These are phyloP conservation scores for Hyphodiscus hymeniophilus DNA, from an alignment of 495 filamentous ascomycete genomes.

Conservation along the genomic window DNA sequence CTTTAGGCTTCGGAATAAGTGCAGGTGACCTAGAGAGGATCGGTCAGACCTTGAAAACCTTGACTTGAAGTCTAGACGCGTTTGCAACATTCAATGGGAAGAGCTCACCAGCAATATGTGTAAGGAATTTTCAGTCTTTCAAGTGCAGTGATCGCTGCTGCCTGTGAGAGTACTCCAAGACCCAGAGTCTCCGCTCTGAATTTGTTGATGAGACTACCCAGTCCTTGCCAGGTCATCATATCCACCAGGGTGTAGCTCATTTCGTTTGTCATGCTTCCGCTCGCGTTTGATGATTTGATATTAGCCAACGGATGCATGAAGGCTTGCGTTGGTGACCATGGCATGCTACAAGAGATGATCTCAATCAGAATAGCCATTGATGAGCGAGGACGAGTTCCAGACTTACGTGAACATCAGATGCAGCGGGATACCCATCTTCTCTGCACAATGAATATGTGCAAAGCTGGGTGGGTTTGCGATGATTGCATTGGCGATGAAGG, in stretches of 20 bases:
- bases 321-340: constrained; percentile 45
- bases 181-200: constrained; percentile 56
- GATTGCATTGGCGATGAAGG: constrained; percentile 73
- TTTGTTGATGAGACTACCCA: constrained; percentile 45
- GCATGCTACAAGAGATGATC: constrained; percentile 38
- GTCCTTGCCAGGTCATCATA: constrained; percentile 69
- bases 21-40: constrained; percentile 47
- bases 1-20: constrained; percentile 69
- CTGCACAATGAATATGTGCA: constrained; percentile 71
- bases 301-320: constrained; percentile 49
- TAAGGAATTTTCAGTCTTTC: constrained; percentile 58
- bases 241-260: constrained; percentile 68
- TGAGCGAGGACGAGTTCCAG: constrained; percentile 33
- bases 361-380: constrained; percentile 11
- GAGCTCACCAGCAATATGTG: constrained; percentile 61
- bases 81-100: neutral
- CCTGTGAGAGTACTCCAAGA: constrained; percentile 59
- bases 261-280: constrained; percentile 55
- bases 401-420: constrained; percentile 75
- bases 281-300: constrained; percentile 37
- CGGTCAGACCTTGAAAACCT: neutral
- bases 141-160: constrained; percentile 44
- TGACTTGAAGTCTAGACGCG: neutral
- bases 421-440: constrained; percentile 67
- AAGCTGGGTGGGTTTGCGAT: constrained; percentile 82